Evolutionary conservation across 2,329 filamentous ascomycete species (phyloP).

Genomic region (Colletotrichum sp.): DNA sequence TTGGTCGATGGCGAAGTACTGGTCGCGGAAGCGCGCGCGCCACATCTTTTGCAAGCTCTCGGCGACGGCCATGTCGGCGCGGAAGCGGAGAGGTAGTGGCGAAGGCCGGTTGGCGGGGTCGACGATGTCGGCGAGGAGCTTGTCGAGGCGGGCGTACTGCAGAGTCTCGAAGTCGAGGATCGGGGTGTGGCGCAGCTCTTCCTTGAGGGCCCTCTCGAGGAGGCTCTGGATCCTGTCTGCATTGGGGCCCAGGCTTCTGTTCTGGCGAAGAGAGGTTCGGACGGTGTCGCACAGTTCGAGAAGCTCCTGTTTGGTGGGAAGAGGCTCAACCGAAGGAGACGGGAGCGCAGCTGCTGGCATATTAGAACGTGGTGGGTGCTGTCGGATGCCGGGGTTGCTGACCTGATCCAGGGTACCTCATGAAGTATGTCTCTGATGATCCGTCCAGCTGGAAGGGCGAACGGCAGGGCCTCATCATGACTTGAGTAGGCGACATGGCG

Average conservation of each 20-base stretch:
- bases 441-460: constrained; percentile 14
- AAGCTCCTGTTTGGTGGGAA: constrained; percentile 23
- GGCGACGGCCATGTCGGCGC: constrained; percentile 39
- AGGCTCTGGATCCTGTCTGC: constrained; percentile 43
- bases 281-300: constrained; percentile 48
- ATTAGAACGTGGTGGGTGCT: neutral
- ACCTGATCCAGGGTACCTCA: constrained; percentile 14
- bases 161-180: constrained; percentile 45
- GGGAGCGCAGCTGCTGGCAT: neutral
- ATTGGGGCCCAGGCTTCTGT: constrained; percentile 35
- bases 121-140: constrained; percentile 45
- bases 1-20: constrained; percentile 51
- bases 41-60: constrained; percentile 47
- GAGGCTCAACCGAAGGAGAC: neutral
- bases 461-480: neutral
- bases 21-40: constrained; percentile 48
- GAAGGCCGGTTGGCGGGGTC: constrained; percentile 31
- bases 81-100: constrained; percentile 33
- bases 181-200: constrained; percentile 39
- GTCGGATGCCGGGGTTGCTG: neutral
- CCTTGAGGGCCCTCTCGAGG: constrained; percentile 40
- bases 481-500: constrained; percentile 16
- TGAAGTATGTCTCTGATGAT: constrained; percentile 7
- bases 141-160: constrained; percentile 44
- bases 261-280: constrained; percentile 37